Base-by-base conservation (phyloP, 2,329 filamentous ascomycete genomes). In the Sporothrix mexicana region DNA sequence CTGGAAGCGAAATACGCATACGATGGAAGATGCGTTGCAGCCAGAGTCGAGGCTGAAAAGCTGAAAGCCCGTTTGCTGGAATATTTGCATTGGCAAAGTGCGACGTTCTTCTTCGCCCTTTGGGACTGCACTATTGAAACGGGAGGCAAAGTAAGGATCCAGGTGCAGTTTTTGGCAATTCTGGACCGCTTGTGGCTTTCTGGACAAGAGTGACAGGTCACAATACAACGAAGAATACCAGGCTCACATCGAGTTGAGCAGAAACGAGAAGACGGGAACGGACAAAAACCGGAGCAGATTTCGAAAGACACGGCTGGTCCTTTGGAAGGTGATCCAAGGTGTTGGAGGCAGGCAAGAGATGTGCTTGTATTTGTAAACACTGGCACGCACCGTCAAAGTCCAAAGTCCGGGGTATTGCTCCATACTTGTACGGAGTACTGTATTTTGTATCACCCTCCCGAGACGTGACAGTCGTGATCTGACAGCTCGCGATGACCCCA, bases 101-200 rank as follows among this genome's bases (percentile, higher is more conserved):
- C 15, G 45, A 47, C 45, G 4, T 47, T 47, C 45, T 12, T 47
- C 15, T 9, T 53, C 3, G n/a, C 20, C 20, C n/a, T 12, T 8
- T 20, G 13, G 23, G 55, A 36, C 30, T 23, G 23, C 55, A 57
- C 15, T 57, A 57, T 62, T 62, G 57, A 62, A 62, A 43, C 59
- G 59, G 30, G 30, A 62, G 59, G 59, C 30, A 43, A n/a, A 43
- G 20, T 43, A 62, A 23, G 36, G 51, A 25, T 55, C 20, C 51
- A 55, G 51, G 51, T n/a, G 20, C 20, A 9, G 3, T 36, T 36
- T 36, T 36, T 6, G 23, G 55, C 12, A 57, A 57, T n/a, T 17
- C 9, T 7, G 51, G 20, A 4, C 45, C n/a, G 10, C 15, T 12
- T 17, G 15, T 9, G 36, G 43, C n/a, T n/a, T n/a, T n/a, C n/a